Conservation (phyloP, 2,329 filamentous ascomycete species). For the Fusarium caatingaense region DNA sequence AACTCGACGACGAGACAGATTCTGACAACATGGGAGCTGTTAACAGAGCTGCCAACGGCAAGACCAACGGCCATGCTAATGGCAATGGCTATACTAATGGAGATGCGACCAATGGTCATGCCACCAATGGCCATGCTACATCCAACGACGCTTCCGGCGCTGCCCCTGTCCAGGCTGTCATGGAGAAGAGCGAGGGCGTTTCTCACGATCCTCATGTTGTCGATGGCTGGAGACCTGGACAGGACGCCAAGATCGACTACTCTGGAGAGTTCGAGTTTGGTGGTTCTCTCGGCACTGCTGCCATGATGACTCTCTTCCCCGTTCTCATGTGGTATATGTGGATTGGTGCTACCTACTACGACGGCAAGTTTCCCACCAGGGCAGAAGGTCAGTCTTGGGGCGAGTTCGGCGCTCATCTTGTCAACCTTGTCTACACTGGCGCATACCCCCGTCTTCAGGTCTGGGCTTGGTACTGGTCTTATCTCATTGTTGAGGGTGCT, state of each 20-base stretch:
- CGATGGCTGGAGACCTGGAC: constrained; percentile 70
- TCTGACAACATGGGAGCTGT: constrained; percentile 45
- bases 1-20: constrained; percentile 59
- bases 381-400: constrained; percentile 71
- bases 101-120: constrained; percentile 7
- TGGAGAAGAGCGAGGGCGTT: constrained; percentile 38
- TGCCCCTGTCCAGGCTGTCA: constrained; percentile 17
- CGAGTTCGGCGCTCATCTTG: constrained; percentile 80
- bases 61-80: constrained; percentile 44
- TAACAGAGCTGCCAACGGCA: constrained; percentile 40
- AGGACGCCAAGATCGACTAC: constrained; percentile 72
- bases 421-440: constrained; percentile 79
- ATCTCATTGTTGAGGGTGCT: constrained; percentile 84
- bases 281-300: constrained; percentile 79
- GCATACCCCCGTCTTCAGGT: constrained; percentile 86
- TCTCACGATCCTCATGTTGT: constrained; percentile 43
- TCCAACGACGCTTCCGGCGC: constrained; percentile 22
- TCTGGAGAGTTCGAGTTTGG: constrained; percentile 84
- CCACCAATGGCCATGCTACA: constrained; percentile 44
- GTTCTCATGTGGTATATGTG: constrained; percentile 99
- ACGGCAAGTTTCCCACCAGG: constrained; percentile 81
- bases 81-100: constrained; percentile 28
- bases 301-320: constrained; percentile 95
- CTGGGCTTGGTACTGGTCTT: constrained; percentile 95
- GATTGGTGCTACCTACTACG: constrained; percentile 93